These are phyloP conservation scores for Albophoma yamanashiensis DNA, from an alignment of 2,329 filamentous ascomycete species.

Conservation along the genomic window DNA sequence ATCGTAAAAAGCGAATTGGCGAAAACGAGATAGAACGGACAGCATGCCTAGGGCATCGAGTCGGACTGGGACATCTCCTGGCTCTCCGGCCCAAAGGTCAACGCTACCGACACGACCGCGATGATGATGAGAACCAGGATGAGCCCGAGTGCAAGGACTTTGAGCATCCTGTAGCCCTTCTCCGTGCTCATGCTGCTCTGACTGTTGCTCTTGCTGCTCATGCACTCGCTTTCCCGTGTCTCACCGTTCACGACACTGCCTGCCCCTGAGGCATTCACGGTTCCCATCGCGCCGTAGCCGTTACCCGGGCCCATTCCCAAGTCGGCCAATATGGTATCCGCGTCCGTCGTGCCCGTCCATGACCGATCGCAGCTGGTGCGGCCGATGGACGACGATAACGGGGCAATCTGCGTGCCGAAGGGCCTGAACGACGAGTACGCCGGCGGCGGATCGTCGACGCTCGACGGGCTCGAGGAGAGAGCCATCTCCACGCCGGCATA, in stretches of 20 bases:
- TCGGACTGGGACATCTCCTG: neutral
- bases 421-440: neutral
- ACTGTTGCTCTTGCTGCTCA: neutral
- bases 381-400: neutral
- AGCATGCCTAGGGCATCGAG: neutral
- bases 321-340: neutral
- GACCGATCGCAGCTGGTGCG: neutral
- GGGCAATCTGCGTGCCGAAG: neutral
- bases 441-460: neutral
- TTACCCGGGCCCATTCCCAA: no score
- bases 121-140: neutral
- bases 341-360: neutral
- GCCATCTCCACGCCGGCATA: neutral
- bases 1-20: accelerated
- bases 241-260: neutral
- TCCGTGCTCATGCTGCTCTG: neutral
- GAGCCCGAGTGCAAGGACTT: neutral
- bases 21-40: neutral
- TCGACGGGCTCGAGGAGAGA: neutral
- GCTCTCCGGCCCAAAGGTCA: neutral
- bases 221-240: neutral
- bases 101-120: neutral
- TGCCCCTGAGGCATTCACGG: neutral
- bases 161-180: neutral
- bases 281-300: neutral